Evolutionary conservation across 306 rosid genomes (phyloP).

Genomic region (Ormosia emarginata): DNA sequence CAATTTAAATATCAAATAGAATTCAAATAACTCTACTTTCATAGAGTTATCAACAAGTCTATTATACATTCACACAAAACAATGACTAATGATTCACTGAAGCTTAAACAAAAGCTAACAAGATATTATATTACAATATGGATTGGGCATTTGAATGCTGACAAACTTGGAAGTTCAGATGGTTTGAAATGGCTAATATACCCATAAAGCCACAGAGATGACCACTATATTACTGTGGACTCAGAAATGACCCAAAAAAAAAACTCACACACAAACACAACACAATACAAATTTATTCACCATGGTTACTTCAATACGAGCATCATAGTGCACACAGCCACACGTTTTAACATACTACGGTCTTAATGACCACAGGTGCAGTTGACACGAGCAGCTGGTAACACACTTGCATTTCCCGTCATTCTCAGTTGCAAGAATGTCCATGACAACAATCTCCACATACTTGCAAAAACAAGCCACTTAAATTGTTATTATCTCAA

Average conservation of each 20-base stretch:
- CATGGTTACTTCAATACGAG: neutral
- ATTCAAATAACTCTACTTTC: no score
- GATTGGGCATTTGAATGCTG: no score
- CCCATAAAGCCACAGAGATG: no score
- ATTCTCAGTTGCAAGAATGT: conserved; percentile 47
- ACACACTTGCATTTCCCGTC: conserved; percentile 54
- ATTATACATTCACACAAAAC: no score
- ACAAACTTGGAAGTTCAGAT: no score
- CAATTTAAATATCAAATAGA: no score
- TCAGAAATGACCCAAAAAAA: neutral
- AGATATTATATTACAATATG: no score
- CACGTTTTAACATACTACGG: neutral
- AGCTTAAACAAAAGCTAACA: no score
- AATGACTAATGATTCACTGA: no score
- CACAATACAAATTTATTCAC: neutral
- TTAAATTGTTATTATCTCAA: neutral
- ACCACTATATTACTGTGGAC: neutral
- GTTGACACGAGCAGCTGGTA: conserved; percentile 34
- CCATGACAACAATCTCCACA: conserved; percentile 34
- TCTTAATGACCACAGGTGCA: conserved; percentile 39
- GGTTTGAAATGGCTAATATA: no score
- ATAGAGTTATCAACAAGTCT: no score
- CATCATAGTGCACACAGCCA: neutral
- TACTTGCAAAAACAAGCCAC: conserved; percentile 30
- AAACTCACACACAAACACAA: neutral